A percentile compares a stretch with the other conserved stretches of the same genome.
phyloP scores from a whole-genome alignment of 2,329 filamentous ascomycete species.

The Aspergillus brasiliensis region DNA sequence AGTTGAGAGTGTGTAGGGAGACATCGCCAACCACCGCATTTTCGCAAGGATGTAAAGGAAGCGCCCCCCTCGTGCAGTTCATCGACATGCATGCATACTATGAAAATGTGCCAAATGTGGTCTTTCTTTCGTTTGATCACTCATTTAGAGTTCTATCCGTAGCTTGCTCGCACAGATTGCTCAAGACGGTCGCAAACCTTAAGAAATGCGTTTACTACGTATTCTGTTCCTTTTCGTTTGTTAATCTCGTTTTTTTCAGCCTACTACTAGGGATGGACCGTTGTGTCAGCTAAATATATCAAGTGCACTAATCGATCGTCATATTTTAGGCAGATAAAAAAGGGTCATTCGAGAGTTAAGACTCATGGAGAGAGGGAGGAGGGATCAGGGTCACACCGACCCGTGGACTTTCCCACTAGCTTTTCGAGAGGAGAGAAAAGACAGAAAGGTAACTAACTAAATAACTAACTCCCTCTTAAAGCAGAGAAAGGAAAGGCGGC shows the following conservation, averaged over 20 bases:
- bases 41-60: neutral
- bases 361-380: too few species aligned
- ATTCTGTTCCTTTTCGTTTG: neutral
- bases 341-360: too few species aligned
- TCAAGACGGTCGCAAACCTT: neutral
- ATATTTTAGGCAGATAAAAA: too few species aligned
- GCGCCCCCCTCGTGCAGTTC: neutral
- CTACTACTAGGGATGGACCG: neutral
- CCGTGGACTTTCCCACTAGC: too few species aligned
- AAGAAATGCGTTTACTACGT: neutral
- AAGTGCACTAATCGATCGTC: too few species aligned
- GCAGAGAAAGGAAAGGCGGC: neutral
- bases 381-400: neutral
- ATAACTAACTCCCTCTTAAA: too few species aligned
- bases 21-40: neutral
- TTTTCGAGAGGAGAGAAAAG: too few species aligned
- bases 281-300: constrained; percentile 3
- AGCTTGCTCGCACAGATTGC: neutral
- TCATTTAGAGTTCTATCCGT: neutral
- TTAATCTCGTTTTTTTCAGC: too few species aligned
- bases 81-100: too few species aligned
- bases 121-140: neutral
- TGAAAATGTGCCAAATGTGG: neutral
- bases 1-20: neutral
- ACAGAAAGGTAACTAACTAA: too few species aligned